phyloP scores from a whole-genome alignment of 495 filamentous ascomycete species.

The Jackrogersella minutella region DNA sequence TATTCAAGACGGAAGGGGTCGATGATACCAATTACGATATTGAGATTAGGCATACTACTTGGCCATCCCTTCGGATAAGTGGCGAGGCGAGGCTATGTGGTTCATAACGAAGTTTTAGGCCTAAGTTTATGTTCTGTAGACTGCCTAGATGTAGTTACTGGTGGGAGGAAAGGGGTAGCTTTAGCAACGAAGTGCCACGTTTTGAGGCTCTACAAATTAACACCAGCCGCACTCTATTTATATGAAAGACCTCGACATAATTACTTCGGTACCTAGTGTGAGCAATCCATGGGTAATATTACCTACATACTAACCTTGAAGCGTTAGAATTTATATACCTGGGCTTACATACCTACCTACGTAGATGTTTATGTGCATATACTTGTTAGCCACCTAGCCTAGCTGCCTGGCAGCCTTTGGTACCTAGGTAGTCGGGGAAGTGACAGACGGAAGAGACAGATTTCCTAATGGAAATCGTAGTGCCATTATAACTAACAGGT shows the following conservation, averaged over 20 bases:
- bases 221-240: conserved; percentile 26
- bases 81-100: neutral
- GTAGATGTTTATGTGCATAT: no score
- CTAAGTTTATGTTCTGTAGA: no score
- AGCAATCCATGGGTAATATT: no score
- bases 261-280: neutral
- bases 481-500: neutral
- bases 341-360: neutral
- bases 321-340: neutral
- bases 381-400: no score
- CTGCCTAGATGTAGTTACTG: no score
- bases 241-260: neutral
- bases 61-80: neutral
- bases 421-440: no score
- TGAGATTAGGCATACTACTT: neutral
- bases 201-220: conserved; percentile 12
- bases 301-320: no score
- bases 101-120: no score
- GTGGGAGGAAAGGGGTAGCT: neutral
- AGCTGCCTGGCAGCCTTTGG: no score
- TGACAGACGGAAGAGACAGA: no score
- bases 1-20: neutral
- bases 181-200: conserved; percentile 2
- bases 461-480: neutral
- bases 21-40: neutral